These are phyloP conservation scores for Ensete ventricosum DNA, from an alignment of 176 grass and related monocot genomes.

Conservation along the genomic window DNA sequence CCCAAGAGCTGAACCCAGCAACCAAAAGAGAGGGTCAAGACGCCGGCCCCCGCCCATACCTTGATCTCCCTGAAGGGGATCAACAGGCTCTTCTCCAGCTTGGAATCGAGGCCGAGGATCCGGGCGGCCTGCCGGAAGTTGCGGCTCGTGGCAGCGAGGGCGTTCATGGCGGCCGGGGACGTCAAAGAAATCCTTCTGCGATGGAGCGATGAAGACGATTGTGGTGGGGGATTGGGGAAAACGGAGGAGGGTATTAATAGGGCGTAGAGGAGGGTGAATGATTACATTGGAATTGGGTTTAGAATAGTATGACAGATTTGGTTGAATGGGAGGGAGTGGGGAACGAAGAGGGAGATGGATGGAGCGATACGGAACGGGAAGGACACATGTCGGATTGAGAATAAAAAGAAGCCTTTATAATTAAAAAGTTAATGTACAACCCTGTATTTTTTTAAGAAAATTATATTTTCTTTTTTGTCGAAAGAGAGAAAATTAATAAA, in stretches of 20 bases:
- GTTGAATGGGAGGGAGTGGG: not conserved
- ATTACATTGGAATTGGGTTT: not conserved
- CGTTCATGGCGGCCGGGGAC: constrained; percentile 9
- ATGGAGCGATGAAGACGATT: not conserved
- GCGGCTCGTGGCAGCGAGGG: constrained; percentile 15
- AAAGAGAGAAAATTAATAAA: no score
- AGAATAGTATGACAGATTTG: not conserved
- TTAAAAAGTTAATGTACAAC: no score
- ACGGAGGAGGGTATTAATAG: not conserved
- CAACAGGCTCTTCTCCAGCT: constrained; percentile 21
- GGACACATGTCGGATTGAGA: no score
- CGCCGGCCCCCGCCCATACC: not conserved
- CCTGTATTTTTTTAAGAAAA: no score
- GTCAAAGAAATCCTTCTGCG: not conserved
- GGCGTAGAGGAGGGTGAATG: not conserved
- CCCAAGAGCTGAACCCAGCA: not conserved
- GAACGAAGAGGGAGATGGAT: not conserved
- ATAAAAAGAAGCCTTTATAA: no score
- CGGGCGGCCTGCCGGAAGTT: constrained; percentile 13
- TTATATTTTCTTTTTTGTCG: no score
- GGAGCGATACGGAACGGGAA: no score
- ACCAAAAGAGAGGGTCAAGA: not conserved
- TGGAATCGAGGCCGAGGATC: constrained; percentile 16
- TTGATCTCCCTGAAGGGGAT: constrained; percentile 22
- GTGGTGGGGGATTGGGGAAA: not conserved